Percentiles rank a stretch among this genome's conserved stretches.
Conservation (phyloP, 2,329 filamentous ascomycete genomes). For the Monosporascus sp. region DNA sequence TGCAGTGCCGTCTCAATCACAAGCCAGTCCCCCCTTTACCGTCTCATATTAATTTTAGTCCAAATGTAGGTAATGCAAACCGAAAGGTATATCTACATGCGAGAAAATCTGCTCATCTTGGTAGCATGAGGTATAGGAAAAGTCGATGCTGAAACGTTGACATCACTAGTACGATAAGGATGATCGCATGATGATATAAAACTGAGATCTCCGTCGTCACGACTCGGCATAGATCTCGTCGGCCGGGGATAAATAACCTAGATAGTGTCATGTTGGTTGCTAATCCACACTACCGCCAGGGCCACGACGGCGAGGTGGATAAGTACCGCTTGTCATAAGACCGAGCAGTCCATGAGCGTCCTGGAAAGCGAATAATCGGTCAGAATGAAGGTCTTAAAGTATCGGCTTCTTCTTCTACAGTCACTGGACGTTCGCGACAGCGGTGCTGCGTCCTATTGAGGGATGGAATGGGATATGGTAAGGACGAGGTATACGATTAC, state of each 20-base stretch:
- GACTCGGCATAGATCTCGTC: too few species aligned
- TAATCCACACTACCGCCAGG: not conserved
- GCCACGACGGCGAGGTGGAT: not conserved
- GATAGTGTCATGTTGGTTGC: not conserved
- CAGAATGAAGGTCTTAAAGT: slow-evolving; percentile 10
- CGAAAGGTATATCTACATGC: too few species aligned
- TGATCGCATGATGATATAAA: slow-evolving; percentile 3
- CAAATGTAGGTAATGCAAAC: too few species aligned
- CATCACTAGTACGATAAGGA: slow-evolving; percentile 22
- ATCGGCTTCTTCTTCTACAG: slow-evolving; percentile 6
- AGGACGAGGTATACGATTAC: not conserved
- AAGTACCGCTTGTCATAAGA: slow-evolving; percentile 14
- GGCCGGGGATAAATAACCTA: not conserved
- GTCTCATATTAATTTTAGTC: too few species aligned
- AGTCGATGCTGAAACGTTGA: slow-evolving; percentile 2
- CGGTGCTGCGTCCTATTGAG: too few species aligned
- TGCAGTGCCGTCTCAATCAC: too few species aligned
- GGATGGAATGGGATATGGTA: not conserved
- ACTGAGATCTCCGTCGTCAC: not conserved
- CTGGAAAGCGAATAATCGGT: slow-evolving; percentile 15
- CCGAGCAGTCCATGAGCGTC: slow-evolving; percentile 19
- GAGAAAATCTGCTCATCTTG: too few species aligned
- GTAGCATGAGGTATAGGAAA: too few species aligned
- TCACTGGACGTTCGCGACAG: not conserved
- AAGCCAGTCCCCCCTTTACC: too few species aligned